Evolutionary conservation across 2,329 filamentous ascomycete genomes (phyloP).

Genomic region (Pseudocercospora ulei): DNA sequence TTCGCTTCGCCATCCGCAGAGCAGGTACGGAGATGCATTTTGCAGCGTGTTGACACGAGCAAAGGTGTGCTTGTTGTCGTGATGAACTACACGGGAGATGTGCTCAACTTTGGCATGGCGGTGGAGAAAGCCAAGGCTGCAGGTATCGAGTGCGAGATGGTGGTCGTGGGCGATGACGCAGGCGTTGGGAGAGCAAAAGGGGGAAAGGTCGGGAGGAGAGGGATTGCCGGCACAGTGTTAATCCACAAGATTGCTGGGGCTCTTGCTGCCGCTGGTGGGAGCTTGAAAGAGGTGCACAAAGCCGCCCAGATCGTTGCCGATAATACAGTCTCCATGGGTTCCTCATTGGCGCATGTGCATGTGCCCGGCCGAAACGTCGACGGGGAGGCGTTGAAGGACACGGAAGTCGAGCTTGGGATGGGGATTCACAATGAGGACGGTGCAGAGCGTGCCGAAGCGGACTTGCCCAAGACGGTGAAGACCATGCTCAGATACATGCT

Average conservation of each 20-base stretch:
- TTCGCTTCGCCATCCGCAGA: conserved; percentile 74
- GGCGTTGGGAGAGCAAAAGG: conserved; percentile 71
- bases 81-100: conserved; percentile 60
- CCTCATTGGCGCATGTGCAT: conserved; percentile 82
- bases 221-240: conserved; percentile 82
- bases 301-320: conserved; percentile 61
- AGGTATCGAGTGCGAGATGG: conserved; percentile 72
- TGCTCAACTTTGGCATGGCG: conserved; percentile 87
- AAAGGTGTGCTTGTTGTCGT: conserved; percentile 79
- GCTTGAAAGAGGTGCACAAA: conserved; percentile 59
- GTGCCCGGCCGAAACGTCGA: conserved; percentile 63
- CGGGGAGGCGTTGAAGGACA: conserved; percentile 48
- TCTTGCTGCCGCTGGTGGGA: conserved; percentile 57
- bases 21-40: conserved; percentile 69
- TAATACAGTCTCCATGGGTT: conserved; percentile 76
- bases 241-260: conserved; percentile 87
- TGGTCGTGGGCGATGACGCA: conserved; percentile 84
- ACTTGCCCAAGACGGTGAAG: conserved; percentile 41
- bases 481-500: conserved; percentile 58
- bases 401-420: conserved; percentile 61
- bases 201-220: conserved; percentile 84
- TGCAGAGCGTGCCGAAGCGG: conserved; percentile 37
- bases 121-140: conserved; percentile 82
- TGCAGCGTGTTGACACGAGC: conserved; percentile 58
- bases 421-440: conserved; percentile 57